Conservation (phyloP, 176 grass and related monocot genomes). For the Thalia dealbata region DNA sequence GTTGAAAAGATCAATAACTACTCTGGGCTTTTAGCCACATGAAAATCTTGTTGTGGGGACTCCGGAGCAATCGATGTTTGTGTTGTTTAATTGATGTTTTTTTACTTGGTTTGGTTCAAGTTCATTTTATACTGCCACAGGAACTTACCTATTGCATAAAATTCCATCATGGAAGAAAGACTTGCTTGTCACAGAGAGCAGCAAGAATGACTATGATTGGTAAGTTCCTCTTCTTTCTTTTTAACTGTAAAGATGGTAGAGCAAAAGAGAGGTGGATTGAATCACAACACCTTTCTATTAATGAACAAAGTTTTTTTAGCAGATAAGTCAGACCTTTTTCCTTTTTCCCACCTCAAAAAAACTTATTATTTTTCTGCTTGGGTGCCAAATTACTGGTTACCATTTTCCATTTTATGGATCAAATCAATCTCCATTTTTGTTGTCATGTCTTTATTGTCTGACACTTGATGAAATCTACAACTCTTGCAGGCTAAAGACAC, state of each 20-base stretch:
- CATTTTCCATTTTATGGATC: not conserved
- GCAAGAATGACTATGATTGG: conserved; percentile 58
- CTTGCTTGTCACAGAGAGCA: conserved; percentile 26
- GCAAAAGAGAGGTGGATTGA: too few species aligned
- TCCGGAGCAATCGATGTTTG: too few species aligned
- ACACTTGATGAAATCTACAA: conserved; percentile 4
- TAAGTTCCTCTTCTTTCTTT: not conserved
- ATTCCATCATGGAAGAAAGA: conserved; percentile 39
- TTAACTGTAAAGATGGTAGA: too few species aligned
- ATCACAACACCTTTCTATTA: too few species aligned
- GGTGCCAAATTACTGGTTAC: not conserved
- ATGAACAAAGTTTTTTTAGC: too few species aligned
- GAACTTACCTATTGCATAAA: conserved; percentile 31
- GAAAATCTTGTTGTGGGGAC: too few species aligned
- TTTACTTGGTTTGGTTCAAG: not conserved
- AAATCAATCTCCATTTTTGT: not conserved
- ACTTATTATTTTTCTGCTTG: not conserved
- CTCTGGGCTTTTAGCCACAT: too few species aligned
- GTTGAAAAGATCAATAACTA: too few species aligned
- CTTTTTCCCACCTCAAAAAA: too few species aligned
- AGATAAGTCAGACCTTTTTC: too few species aligned
- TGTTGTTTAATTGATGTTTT: too few species aligned
- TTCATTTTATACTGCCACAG: conserved; percentile 17
- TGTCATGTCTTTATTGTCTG: not conserved
- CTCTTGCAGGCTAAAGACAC: conserved; percentile 51